Evolutionary conservation across 345 rosid species (phyloP), one percentile per base, ranked within the genome.

Genomic region (Eucalyptus curtisii): DNA sequence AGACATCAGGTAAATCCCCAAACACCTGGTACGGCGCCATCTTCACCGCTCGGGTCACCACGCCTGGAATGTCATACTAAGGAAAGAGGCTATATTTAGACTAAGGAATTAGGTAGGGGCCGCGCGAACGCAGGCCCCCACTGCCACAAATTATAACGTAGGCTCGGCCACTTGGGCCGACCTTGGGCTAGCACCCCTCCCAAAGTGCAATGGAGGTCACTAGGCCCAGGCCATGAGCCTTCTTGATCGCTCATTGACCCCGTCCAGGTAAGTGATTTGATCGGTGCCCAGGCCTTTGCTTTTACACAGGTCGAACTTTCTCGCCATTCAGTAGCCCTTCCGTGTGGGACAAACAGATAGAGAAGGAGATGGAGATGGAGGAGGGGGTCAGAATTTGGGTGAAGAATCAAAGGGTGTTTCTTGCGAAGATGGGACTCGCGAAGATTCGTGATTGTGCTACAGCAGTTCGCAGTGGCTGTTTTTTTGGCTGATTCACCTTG

Each of bases 31-130:
- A 3, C 82, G 88, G 66, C 10, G 93, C 93, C 87, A 91, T 57
- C 47, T 90, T 90, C 80, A 92, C 90, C 22, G 94, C 95, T 37
- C 30, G 80, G 24, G 92, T 91, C 22, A 91, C 90, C 49, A 93
- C 61, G 30, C 94, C 31, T 0, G 57, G 10, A 52, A 52, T 3
- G 25, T 7, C 57, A 52, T 52, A 19, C 2, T 3, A 0, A 0
- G 10, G 10, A 7, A 1, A 4, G 3, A 7, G 10, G 5, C 0
- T 8, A 1, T 0, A 3, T 22, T 27, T 1, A 4, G 3, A 76
- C 30, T 76, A 0, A 3, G 0, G 27, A 37, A 76, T 40, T 37
- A 9, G 47, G 3, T 20, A 76, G 82, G 27, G 82, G 47, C 82
- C 47, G 82, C 82, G 82, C 82, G 47, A 37, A 37, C 82, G 82